Conservation (phyloP, 2,329 filamentous ascomycete species). For the Thielaviopsis musarum region DNA sequence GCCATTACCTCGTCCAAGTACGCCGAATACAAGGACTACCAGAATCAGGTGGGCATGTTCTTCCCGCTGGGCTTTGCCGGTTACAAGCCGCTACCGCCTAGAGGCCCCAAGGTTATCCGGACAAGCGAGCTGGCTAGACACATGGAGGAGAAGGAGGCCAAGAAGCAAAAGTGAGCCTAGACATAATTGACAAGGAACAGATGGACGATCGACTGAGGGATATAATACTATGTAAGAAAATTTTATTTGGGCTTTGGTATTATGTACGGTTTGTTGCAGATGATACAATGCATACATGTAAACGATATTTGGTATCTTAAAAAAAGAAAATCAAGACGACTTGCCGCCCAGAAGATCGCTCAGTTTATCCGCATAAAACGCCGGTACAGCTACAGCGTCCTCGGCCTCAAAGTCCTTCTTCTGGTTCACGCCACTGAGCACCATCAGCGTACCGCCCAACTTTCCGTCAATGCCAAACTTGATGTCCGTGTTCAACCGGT, state of each 20-base stretch:
- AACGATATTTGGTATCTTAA: background rate
- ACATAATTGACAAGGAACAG: slow-evolving; percentile 6
- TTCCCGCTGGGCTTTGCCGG: slow-evolving; percentile 40
- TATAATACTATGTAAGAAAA: background rate
- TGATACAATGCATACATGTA: background rate
- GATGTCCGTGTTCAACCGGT: slow-evolving; percentile 89
- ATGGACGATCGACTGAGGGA: background rate
- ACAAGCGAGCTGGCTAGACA: slow-evolving; percentile 33
- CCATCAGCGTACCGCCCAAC: slow-evolving; percentile 77
- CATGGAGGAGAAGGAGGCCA: slow-evolving; percentile 4
- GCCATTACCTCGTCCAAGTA: slow-evolving; percentile 68
- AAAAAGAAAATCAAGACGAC: background rate
- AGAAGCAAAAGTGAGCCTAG: slow-evolving; percentile 12
- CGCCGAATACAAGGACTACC: slow-evolving; percentile 71
- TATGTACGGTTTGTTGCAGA: background rate
- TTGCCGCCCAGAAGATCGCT: slow-evolving; percentile 45
- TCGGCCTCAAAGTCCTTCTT: slow-evolving; percentile 67
- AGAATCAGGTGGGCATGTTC: slow-evolving; percentile 68
- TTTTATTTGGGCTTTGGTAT: slow-evolving; percentile 4
- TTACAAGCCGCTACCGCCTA: slow-evolving; percentile 24
- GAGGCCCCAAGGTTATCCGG: slow-evolving; percentile 29
- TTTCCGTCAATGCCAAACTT: slow-evolving; percentile 84
- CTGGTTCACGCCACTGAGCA: slow-evolving; percentile 76
- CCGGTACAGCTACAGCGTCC: slow-evolving; percentile 52
- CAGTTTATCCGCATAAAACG: slow-evolving; percentile 70